A percentile compares a stretch with the other conserved stretches of the same genome.
Conservation (phyloP, 768 basidiomycete genomes). For the Antrodiella citrinella region DNA sequence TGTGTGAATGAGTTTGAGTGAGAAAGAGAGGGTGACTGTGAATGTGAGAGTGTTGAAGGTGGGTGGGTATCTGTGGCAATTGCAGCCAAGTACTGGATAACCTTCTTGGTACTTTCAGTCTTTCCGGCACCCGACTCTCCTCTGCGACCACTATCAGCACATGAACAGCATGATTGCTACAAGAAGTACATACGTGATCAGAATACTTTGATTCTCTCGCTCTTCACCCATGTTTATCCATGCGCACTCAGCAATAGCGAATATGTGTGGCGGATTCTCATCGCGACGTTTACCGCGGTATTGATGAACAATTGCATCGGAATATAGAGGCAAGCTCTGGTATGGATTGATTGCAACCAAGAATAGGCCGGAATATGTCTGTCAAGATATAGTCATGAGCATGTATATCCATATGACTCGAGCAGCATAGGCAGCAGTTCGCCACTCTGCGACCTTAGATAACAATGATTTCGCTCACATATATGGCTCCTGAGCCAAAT, state of each 20-base stretch:
- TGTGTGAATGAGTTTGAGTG: slow-evolving; percentile 39
- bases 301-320: slow-evolving; percentile 78
- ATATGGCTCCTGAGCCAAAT: slow-evolving; percentile 88
- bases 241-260: slow-evolving; percentile 93
- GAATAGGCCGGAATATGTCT: slow-evolving; percentile 96
- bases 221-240: slow-evolving; percentile 99
- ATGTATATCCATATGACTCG: not conserved
- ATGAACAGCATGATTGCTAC: too few species aligned
- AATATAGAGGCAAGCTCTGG: slow-evolving; percentile 84
- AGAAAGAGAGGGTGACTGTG: slow-evolving; percentile 56
- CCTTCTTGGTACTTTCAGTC: slow-evolving; percentile 98
- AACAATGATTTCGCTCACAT: slow-evolving; percentile 45
- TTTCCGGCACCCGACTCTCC: slow-evolving; percentile 99
- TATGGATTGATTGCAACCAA: slow-evolving; percentile 99
- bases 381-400: slow-evolving; percentile 1
- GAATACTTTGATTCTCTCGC: slow-evolving; percentile 93
- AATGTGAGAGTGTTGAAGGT: slow-evolving; percentile 47
- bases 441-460: slow-evolving; percentile 1
- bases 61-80: slow-evolving; percentile 80
- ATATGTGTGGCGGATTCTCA: slow-evolving; percentile 95
- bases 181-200: slow-evolving; percentile 75
- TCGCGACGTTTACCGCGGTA: slow-evolving; percentile 84
- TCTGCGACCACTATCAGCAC: slow-evolving; percentile 31
- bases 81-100: slow-evolving; percentile 97
- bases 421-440: too few species aligned